These are phyloP conservation scores for Russula sp. DNA, from an alignment of 768 basidiomycete species.

Conservation along the genomic window DNA sequence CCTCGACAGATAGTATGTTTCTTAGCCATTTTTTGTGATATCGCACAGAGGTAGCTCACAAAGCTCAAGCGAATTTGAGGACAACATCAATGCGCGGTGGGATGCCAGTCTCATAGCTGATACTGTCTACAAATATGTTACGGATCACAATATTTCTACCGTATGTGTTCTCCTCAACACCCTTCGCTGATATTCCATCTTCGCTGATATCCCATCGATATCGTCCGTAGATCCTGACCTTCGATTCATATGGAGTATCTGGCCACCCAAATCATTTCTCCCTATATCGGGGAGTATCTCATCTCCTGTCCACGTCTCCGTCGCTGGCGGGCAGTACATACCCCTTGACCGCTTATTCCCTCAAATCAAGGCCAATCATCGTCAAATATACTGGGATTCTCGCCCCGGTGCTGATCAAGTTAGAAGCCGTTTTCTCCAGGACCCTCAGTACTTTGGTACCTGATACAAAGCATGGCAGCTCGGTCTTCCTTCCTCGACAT, in stretches of 20 bases:
- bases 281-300: slow-evolving; percentile 47
- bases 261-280: slow-evolving; percentile 82
- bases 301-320: slow-evolving; percentile 30
- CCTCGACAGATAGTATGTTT: slow-evolving; percentile 57
- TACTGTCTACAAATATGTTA: slow-evolving; percentile 51
- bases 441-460: slow-evolving; percentile 2
- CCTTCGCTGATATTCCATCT: slow-evolving; percentile 11
- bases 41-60: slow-evolving; percentile 14
- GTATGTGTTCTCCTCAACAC: slow-evolving; percentile 34
- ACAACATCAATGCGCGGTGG: slow-evolving; percentile 67
- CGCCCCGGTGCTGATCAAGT: slow-evolving; percentile 44
- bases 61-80: slow-evolving; percentile 54
- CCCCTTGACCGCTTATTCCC: slow-evolving; percentile 41
- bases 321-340: slow-evolving; percentile 15
- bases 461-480: slow-evolving; percentile 4
- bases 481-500: slow-evolving; percentile 23
- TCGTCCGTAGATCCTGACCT: slow-evolving; percentile 66
- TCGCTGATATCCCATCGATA: slow-evolving; percentile 20
- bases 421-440: slow-evolving; percentile 29
- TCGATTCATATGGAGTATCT: slow-evolving; percentile 73
- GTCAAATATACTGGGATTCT: slow-evolving; percentile 58
- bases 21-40: background rate
- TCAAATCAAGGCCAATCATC: slow-evolving; percentile 48
- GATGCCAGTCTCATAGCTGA: slow-evolving; percentile 49
- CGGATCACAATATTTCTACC: slow-evolving; percentile 50